Base-by-base conservation (phyloP, 208 protist species). In the Wallacemonas collosoma region DNA sequence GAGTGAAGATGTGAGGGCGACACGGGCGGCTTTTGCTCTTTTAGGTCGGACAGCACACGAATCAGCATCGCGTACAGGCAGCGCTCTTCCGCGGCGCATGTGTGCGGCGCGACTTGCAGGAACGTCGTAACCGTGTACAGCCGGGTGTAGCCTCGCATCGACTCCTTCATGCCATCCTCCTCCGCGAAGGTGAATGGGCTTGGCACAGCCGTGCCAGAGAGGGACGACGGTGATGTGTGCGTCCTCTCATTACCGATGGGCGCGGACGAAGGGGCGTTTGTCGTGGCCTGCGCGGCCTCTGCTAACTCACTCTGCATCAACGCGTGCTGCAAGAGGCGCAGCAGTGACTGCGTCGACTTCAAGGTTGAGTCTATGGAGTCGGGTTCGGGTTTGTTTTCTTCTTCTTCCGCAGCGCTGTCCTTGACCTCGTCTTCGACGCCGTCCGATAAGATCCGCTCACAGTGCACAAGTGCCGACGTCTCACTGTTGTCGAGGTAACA, bases 91-190 rank as follows among this genome's bases (percentile, higher is more conserved):
- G 38, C 56, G 14, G 35, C 60, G 44, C 17, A 44, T 35, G 11
- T 17, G 36, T 6, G 45, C 45, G 45, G 8, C 45, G 45, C 26
- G 26, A 26, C 26, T 38, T 63, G 57, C 0, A 44, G n/a, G 39
- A 44, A 11, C 12, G 36, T 63, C 36, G 60, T 48, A 1, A 65
- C 6, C 40, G 40, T 48, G 60, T 50, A 15, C n/a, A 65, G n/a
- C 5, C 60, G 60, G 4, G 60, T 41, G 15, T 53, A 44, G 60
- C 60, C 8, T 12, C 60, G 60, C 7, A 4, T 12, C n/a, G 26
- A 0, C n/a, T 65, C 60, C 40, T 65, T 65, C 60, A 65, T 17
- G 15, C 60, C 60, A 12, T 65, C 60, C 39, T 65, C 60, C 43
- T 65, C 60, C 14, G 60, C 5, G 60, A 65, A 65, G 8, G 40